Base-by-base conservation (phyloP, 2,329 filamentous ascomycete genomes). In the Bretziella fagacearum region DNA sequence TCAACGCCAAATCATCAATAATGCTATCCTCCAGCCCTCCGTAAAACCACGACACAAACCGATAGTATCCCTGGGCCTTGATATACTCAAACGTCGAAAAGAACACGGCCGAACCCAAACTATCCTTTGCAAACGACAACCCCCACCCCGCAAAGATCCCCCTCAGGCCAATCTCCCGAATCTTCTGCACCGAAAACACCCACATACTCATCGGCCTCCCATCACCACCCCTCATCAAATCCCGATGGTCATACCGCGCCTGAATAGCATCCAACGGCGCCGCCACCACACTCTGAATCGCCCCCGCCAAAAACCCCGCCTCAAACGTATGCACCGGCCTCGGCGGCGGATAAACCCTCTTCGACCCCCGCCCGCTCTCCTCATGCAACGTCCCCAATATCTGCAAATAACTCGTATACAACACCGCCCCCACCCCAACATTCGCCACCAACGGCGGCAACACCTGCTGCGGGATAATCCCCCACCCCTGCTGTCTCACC, bases 361-460 rank as follows among this genome's bases (percentile, higher is more conserved):
- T 79, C 20, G 68, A 57, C 0, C 67, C 66, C 44, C 62, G 62
- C 43, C 57, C 62, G 50, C 77, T 79, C 30, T 79, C 78, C 51
- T 78, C 73, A 54, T 86, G 79, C 2, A 85, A 65, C 1, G 58
- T 61, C 13, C 72, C 78, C 2, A 87, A 68, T 32, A 77, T 74
- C 52, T 83, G 78, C 15, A 86, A 69, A 56, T 87, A 87, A 54
- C 72, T 75, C 1, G 81, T 84, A 60, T 86, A 87, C 13, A 86
- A 63, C 2, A 86, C 73, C 1, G 80, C 80, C 2, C 81, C 81
- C 43, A 86, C 79, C 30, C 73, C 74, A 1, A 83, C 73, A 54
- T 86, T 87, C 27, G 81, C 82, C 15, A 84, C 63, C 35, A 86
- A 65, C 11, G 82, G 82, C 35, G 82, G 81, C 17, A 86, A 62